phyloP scores from a whole-genome alignment of 768 basidiomycete species.

The Xanthoconium stramineum region DNA sequence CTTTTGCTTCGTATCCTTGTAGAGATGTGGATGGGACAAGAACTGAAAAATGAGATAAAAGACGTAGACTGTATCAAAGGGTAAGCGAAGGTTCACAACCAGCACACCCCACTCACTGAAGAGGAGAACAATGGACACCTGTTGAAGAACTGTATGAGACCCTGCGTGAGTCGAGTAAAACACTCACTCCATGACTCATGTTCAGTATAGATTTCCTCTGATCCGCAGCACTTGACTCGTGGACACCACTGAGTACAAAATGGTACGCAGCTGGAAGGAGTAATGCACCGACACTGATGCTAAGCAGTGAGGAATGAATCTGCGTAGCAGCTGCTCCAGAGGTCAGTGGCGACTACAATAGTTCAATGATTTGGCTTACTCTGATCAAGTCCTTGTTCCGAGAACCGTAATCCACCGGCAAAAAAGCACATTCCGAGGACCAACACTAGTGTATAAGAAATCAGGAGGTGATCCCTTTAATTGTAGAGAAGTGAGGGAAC shows the following conservation, averaged over 20 bases:
- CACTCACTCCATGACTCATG: constrained; percentile 51
- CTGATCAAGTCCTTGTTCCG: constrained; percentile 74
- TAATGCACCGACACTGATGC: constrained; percentile 75
- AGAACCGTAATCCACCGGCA: constrained; percentile 73
- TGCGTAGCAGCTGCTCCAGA: constrained; percentile 50
- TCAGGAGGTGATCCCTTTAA: constrained; percentile 2
- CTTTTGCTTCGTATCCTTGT: constrained; percentile 45
- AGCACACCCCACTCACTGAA: constrained; percentile 38
- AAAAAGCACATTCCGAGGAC: constrained; percentile 92
- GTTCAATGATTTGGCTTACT: constrained; percentile 42
- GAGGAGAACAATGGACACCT: constrained; percentile 53
- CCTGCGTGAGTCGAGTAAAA: not conserved
- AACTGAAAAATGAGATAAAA: constrained; percentile 54
- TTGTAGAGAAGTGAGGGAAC: constrained; percentile 20
- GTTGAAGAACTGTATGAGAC: constrained; percentile 2
- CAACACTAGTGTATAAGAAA: constrained; percentile 45
- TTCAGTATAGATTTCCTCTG: constrained; percentile 43
- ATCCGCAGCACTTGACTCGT: constrained; percentile 18
- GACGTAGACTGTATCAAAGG: constrained; percentile 41
- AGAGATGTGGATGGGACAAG: constrained; percentile 53
- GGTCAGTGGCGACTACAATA: constrained; percentile 1
- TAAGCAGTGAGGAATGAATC: constrained; percentile 71
- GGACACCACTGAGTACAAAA: constrained; percentile 39
- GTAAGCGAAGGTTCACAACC: not conserved
- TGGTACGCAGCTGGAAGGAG: constrained; percentile 81